Percentiles rank a stretch among this genome's conserved stretches.
Evolutionary conservation across 2,329 filamentous ascomycete species (phyloP).

Genomic region (Xylaria sp.): DNA sequence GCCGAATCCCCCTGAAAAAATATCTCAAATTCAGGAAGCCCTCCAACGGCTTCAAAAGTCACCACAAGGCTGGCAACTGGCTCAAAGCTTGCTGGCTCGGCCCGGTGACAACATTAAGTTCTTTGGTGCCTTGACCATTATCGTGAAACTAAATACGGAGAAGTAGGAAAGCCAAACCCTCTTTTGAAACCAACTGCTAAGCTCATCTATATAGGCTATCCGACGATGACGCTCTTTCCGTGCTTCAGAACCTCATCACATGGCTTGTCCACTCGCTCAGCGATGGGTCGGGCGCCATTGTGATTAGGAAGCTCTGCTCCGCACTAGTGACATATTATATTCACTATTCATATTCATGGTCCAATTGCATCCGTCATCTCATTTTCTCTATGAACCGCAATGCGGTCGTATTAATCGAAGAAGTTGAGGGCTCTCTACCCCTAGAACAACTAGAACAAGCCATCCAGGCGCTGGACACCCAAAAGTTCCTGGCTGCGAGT

Average conservation of each 20-base stretch:
- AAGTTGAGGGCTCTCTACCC: constrained; percentile 55
- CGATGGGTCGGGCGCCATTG: constrained; percentile 65
- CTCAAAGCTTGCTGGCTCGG: constrained; percentile 76
- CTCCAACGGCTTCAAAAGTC: constrained; percentile 83
- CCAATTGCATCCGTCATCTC: constrained; percentile 71
- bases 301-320: constrained; percentile 79
- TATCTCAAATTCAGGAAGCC: constrained; percentile 71
- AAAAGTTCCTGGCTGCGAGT: constrained; percentile 66
- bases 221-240: constrained; percentile 65
- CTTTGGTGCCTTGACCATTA: constrained; percentile 91
- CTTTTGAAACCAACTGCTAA: constrained; percentile 1
- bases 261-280: constrained; percentile 69
- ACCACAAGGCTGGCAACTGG: constrained; percentile 84
- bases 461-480: constrained; percentile 57
- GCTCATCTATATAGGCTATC: constrained; percentile 59
- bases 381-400: constrained; percentile 65
- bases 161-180: constrained; percentile 62
- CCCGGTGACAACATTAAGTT: constrained; percentile 83
- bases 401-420: constrained; percentile 58
- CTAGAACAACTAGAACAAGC: constrained; percentile 57
- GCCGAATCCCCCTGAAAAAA: constrained; percentile 59
- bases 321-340: constrained; percentile 80
- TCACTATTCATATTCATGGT: constrained; percentile 74
- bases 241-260: constrained; percentile 68
- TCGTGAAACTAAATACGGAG: constrained; percentile 93